These are phyloP conservation scores for Lepidopterella palustris DNA, from an alignment of 495 filamentous ascomycete species.

Conservation along the genomic window DNA sequence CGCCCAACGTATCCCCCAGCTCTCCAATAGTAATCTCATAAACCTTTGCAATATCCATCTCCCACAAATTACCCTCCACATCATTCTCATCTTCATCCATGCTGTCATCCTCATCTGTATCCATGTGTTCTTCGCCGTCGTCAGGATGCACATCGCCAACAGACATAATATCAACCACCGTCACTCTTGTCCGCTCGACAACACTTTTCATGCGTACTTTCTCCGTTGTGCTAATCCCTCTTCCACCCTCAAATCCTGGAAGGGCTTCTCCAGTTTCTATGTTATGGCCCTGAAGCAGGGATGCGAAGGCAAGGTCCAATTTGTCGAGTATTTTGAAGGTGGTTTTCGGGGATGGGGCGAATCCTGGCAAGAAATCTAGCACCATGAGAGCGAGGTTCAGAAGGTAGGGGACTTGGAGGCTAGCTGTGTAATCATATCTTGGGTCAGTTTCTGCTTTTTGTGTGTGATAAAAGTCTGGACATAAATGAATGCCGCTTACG, in stretches of 20 bases:
- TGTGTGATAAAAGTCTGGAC: background rate
- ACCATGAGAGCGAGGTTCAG: conserved; percentile 67
- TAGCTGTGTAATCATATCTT: conserved; percentile 44
- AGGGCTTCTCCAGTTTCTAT: conserved; percentile 56
- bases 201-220: conserved; percentile 77
- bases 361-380: conserved; percentile 56
- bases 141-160: conserved; percentile 27
- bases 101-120: conserved; percentile 35
- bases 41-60: conserved; percentile 66
- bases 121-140: conserved; percentile 29
- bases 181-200: conserved; percentile 61
- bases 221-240: conserved; percentile 52
- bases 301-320: conserved; percentile 69
- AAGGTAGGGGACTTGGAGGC: conserved; percentile 75
- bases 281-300: conserved; percentile 61
- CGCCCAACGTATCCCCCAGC: conserved; percentile 55
- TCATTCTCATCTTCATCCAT: conserved; percentile 36
- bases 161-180: conserved; percentile 58
- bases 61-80: conserved; percentile 41
- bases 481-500: conserved; percentile 48
- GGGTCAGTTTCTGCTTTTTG: background rate
- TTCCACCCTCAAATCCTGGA: conserved; percentile 53
- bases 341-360: conserved; percentile 56
- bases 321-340: conserved; percentile 67
- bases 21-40: conserved; percentile 73